Evolutionary conservation across 2,329 filamentous ascomycete species (phyloP), one percentile per base, ranked within the genome.

Genomic region (Microcyclospora tardicrescens): DNA sequence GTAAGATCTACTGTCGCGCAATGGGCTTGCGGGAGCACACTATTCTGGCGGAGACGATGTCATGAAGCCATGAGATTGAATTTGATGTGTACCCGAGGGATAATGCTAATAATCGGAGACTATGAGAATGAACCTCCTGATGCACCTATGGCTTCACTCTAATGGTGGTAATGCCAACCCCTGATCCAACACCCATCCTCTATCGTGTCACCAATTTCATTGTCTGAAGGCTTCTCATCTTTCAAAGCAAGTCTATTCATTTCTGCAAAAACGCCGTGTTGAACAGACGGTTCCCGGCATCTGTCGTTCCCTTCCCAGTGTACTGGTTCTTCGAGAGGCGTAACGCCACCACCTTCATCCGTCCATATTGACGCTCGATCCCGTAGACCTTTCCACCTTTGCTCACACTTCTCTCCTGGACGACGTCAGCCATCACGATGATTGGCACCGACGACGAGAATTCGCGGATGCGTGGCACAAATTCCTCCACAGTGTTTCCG

Each of bases 1-100:
- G 82, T 68, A 72, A 83, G 64, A 80, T 83, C 12, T 80, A 83
- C 51, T 63, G 78, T 2, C 63, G 54, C 46, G 45, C 38, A 12
- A 46, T 45, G 38, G 50, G 52, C 5, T 48, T 43, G 39, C 43
- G 28, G 10, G 32, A 38, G 30, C 48, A 51, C 46, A 33, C 37
- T 9, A 24, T 53, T 11, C 38, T 52, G 14, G 29, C 42, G 24
- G 39, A 47, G 36, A 40, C n/a, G 30, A n/a, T 43, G 31, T 36
- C 16, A 36, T 2, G 14, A n/a, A 10, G 30, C 10, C 30, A 6
- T 5, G 30, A 4, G 19, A 24, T 24, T 24, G 19, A 24, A 24
- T 24, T 4, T n/a, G n/a, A n/a, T n/a, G n/a, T n/a, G 8, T 8
- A 24, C 19, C 8, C 19, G 19, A 24, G 19, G 5, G 19, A 24